Conservation (phyloP, 1,284 basidiomycete species). For the Ustilago curta region DNA sequence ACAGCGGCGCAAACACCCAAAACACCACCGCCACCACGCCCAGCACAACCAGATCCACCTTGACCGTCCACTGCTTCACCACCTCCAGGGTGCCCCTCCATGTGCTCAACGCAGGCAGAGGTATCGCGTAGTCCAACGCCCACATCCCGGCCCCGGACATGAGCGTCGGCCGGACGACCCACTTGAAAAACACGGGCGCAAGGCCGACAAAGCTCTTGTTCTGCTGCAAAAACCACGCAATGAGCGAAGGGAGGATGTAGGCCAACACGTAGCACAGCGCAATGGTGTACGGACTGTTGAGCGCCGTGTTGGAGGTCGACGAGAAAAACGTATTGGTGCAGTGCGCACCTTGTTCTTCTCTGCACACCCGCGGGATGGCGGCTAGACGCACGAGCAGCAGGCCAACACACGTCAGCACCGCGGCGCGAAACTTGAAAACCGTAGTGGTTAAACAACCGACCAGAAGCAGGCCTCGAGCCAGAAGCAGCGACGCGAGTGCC, state of each 20-base stretch:
- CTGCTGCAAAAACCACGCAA: constrained; percentile 38
- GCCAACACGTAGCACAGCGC: constrained; percentile 50
- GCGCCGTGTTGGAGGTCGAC: constrained; percentile 13
- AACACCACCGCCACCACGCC: constrained; percentile 38
- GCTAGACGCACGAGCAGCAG: constrained; percentile 81
- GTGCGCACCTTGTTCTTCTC: constrained; percentile 91
- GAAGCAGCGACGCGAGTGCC: constrained; percentile 71
- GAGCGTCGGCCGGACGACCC: constrained; percentile 60
- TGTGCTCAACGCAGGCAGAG: constrained; percentile 16
- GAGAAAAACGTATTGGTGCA: constrained; percentile 78
- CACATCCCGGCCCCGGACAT: constrained; percentile 60
- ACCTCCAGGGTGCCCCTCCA: constrained; percentile 35
- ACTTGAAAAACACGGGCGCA: constrained; percentile 49
- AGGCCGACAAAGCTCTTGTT: constrained; percentile 56
- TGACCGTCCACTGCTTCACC: constrained; percentile 50
- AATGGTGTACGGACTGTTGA: constrained; percentile 55
- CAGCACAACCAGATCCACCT: constrained; percentile 38
- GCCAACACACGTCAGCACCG: constrained; percentile 78
- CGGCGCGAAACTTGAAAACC: constrained; percentile 80
- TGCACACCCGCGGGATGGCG: constrained; percentile 82
- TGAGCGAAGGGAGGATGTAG: constrained; percentile 34
- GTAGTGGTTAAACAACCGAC: constrained; percentile 65
- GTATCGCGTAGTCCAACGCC: constrained; percentile 56
- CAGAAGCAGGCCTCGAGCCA: constrained; percentile 27
- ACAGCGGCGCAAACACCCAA: constrained; percentile 63